Evolutionary conservation across 371 early-diverging fungal species (phyloP), one percentile per base, ranked within the genome.

Genomic region (Mortierella sp.): DNA sequence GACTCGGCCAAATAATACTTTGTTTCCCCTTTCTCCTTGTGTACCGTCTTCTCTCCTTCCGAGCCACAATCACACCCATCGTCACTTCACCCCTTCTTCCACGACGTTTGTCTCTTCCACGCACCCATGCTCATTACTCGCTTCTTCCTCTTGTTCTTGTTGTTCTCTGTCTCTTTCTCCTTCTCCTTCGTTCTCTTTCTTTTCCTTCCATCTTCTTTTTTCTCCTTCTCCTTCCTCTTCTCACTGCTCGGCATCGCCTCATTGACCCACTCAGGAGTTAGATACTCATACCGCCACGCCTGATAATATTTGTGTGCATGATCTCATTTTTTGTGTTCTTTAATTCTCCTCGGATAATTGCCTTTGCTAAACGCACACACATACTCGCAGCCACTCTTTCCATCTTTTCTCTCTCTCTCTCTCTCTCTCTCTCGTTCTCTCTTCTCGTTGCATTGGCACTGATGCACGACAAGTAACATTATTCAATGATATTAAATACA

Each of bases 201-300:
- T 47, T 13, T 47, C 47, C 47, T 13, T 38, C 42, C 42, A 38
- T 38, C 48, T n/a, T 45, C n/a, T 34, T 52, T 34, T 47, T 24
- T 45, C 42, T 24, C 68, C 42, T 28, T 63, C 48, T 21, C 19
- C 21, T 55, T 65, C 54, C 65, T 24, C 68, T 55, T 48, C 68
- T 34, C 52, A 52, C 48, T 65, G 28, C 52, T 63, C 63, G 63
- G 63, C 63, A 63, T 63, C 11, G 3, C 50, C 63, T 26, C 63
- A 63, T 60, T 34, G 34, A 63, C 68, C 65, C 21, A n/a, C 55
- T 24, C 21, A 68, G 68, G 68, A 68, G 68, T 68, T 68, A 68
- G 68, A 68, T 68, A 68, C 24, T 68, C 68, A 68, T 68, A 68
- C 68, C 68, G 68, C 68, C 44, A 42, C 68, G 68, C 68, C 44